Percentiles rank a stretch among this genome's conserved stretches.
Conservation (phyloP, 441 rosid species). For the Gossypium lobatum region DNA sequence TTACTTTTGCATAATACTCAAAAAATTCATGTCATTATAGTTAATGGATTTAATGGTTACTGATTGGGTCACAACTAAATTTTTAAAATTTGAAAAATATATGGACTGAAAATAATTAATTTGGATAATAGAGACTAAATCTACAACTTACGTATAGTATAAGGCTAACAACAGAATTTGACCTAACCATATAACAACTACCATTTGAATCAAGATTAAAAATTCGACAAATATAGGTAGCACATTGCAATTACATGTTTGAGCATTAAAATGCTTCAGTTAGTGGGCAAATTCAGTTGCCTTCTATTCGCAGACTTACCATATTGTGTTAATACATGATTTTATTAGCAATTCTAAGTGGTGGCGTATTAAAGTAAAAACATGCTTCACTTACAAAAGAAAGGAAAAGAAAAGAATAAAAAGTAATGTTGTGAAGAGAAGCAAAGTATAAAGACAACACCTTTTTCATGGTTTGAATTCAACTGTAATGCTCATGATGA, state of each 20-base stretch:
- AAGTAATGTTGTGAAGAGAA: neutral
- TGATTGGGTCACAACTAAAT: no score
- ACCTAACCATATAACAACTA: no score
- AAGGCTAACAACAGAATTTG: no score
- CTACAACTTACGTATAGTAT: no score
- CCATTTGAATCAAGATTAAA: no score
- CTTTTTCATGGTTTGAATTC: neutral
- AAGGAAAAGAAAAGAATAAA: neutral
- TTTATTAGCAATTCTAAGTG: neutral
- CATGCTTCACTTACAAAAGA: neutral
- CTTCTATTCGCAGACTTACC: neutral
- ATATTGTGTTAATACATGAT: neutral
- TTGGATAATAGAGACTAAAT: no score
- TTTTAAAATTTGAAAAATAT: no score
- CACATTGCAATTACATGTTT: neutral
- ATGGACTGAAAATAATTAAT: no score
- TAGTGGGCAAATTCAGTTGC: neutral
- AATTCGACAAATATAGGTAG: neutral
- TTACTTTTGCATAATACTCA: no score
- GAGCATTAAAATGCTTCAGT: neutral
- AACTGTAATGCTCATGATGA: conserved; percentile 16
- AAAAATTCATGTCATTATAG: no score
- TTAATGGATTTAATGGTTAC: no score
- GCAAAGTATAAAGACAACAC: neutral
- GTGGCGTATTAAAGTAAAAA: neutral